Evolutionary conservation across 768 basidiomycete species (phyloP), one percentile per base, ranked within the genome.

Genomic region (Agrocybe pediades): DNA sequence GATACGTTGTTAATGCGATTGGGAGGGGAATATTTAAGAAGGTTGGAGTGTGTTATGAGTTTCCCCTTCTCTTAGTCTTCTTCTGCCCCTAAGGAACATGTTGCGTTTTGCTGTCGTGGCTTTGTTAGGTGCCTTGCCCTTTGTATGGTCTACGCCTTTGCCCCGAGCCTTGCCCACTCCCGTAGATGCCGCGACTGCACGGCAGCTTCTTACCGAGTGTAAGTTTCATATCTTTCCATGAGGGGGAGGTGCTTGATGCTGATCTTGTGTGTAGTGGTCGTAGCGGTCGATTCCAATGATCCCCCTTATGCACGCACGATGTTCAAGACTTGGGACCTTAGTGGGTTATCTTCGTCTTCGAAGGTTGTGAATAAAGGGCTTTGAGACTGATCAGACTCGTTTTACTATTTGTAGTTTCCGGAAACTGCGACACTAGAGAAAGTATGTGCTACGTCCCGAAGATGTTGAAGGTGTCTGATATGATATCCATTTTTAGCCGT

Each of bases 311-410:
- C 53, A 20, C 59, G 80, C 11, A 61, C 65, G 52, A 54, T 68
- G 49, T 82, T 81, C 70, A 73, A 75, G 60, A 74, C 71, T 7
- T 81, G 80, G 79, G 72, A 77, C 52, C 76, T 62, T 49, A 76
- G 78, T 79, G 19, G 21, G 75, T 69, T 23, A 3, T 29, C 13
- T 30, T 36, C 52, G 23, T 17, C 2, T 2, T 21, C 26, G 24
- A 41, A n/a, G n/a, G n/a, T n/a, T 16, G 15, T 33, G 13, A 11
- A 5, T 3, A 36, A n/a, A 36, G 33, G 15, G 15, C 29, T 19
- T 21, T 17, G 25, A 15, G 13, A 41, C 44, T 41, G 9, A 41
- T 11, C 53, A 6, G 9, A n/a, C 39, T 2, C 19, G 25, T 36
- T 6, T 51, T 55, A 11, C 49, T 15, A 40, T 41, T 8, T 25